These are phyloP conservation scores for Plasmodium gonderi DNA, from an alignment of 169 alveolate species.

Conservation along the genomic window DNA sequence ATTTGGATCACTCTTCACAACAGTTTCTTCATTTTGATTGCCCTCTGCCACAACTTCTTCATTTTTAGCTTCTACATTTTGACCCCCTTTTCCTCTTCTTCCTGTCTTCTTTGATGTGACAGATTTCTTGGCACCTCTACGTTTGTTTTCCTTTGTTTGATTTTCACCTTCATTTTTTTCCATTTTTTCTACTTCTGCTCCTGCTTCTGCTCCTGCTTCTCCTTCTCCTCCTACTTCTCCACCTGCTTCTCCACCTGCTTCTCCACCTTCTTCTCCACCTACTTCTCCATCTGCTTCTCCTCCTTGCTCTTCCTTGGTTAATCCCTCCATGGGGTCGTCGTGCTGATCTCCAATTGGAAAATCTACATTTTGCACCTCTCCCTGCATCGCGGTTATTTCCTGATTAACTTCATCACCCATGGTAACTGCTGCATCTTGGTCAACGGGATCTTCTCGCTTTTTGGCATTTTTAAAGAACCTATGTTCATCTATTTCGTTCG, in stretches of 20 bases:
- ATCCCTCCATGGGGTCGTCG: no score
- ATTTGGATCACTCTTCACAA: no score
- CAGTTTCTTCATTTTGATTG: not conserved
- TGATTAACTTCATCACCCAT: not conserved
- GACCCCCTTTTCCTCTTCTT: not conserved
- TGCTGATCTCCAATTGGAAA: no score
- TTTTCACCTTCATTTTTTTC: not conserved
- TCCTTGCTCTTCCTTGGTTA: not conserved
- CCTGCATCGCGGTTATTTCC: not conserved
- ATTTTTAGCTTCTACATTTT: not conserved
- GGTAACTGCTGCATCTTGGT: not conserved
- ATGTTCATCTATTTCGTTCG: not conserved
- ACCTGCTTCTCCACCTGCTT: not conserved
- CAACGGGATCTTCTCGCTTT: not conserved
- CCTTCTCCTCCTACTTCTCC: not conserved
- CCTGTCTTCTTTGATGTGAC: not conserved
- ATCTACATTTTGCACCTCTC: no score
- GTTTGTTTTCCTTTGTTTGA: not conserved
- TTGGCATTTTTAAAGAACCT: not conserved
- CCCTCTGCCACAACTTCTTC: not conserved
- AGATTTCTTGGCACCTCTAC: not conserved
- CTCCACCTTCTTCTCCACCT: not conserved
- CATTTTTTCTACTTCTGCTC: not conserved
- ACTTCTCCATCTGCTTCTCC: not conserved
- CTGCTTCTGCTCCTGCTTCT: not conserved